phyloP scores from a whole-genome alignment of 306 rosid genomes.

The Lupinus albus region DNA sequence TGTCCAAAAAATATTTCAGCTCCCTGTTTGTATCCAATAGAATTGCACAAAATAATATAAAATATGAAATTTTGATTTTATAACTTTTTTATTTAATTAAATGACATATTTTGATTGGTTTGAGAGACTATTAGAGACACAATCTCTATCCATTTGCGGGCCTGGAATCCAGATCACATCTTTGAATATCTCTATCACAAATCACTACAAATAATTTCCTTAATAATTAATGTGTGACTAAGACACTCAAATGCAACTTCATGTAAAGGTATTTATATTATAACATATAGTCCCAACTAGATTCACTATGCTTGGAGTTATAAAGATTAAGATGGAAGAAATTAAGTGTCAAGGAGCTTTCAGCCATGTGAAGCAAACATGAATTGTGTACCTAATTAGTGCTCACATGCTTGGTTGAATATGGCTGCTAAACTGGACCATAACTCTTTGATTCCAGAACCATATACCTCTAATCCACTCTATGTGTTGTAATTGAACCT shows the following conservation, averaged over 20 bases:
- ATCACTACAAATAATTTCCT: neutral
- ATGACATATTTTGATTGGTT: too few relatives aligned
- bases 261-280: neutral
- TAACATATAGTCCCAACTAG: slow-evolving; percentile 21
- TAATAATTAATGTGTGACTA: slow-evolving; percentile 4
- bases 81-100: too few relatives aligned
- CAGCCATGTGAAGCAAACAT: slow-evolving; percentile 16
- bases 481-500: slow-evolving; percentile 29
- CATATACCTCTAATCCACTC: slow-evolving; percentile 40
- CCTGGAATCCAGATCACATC: slow-evolving; percentile 6
- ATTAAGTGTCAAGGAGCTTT: slow-evolving; percentile 4
- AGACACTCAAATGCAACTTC: slow-evolving; percentile 34
- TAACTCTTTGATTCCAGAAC: slow-evolving; percentile 31
- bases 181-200: neutral
- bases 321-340: neutral
- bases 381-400: slow-evolving; percentile 40
- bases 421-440: slow-evolving; percentile 46
- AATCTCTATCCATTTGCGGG: slow-evolving; percentile 26
- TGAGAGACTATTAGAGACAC: too few relatives aligned
- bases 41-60: too few relatives aligned
- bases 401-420: slow-evolving; percentile 51
- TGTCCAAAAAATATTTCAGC: too few relatives aligned
- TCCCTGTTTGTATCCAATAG: too few relatives aligned
- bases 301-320: slow-evolving; percentile 11
- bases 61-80: too few relatives aligned